A percentile compares a stretch with the other conserved stretches of the same genome.
These are phyloP conservation scores for Tricholoma matsutake DNA, from an alignment of 768 basidiomycete genomes.

Conservation along the genomic window DNA sequence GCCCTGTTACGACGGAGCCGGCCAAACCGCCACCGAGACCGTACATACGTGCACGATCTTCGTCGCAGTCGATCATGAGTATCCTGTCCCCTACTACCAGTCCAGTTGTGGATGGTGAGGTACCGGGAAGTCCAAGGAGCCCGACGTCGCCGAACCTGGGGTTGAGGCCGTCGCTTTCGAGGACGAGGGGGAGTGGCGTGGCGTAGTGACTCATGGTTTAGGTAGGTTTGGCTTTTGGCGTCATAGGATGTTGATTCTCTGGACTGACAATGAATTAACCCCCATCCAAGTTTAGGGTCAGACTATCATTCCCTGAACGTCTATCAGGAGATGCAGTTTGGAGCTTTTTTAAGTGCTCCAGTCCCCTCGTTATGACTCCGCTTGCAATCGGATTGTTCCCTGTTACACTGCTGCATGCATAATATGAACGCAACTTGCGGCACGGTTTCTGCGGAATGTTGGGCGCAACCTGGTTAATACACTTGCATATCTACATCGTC, in stretches of 20 bases:
- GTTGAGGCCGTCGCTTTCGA: constrained; percentile 22
- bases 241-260: neutral
- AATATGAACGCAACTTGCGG: neutral
- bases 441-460: neutral
- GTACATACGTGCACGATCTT: constrained; percentile 57
- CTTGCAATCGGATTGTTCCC: neutral
- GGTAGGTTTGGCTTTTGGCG: neutral
- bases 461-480: neutral
- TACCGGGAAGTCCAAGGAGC: constrained; percentile 9
- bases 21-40: constrained; percentile 51
- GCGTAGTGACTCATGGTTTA: neutral
- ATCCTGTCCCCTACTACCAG: constrained; percentile 35
- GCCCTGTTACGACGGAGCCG: constrained; percentile 16
- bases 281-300: neutral
- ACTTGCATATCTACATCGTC: neutral
- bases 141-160: constrained; percentile 13
- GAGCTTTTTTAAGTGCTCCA: neutral
- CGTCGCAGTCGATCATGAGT: constrained; percentile 41
- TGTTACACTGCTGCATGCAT: neutral
- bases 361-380: neutral
- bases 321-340: neutral
- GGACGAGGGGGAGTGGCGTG: constrained; percentile 19
- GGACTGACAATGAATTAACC: neutral
- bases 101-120: constrained; percentile 11
- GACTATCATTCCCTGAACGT: neutral